Evolutionary conservation across 768 basidiomycete species (phyloP).

Genomic region (Tulasnella sp.): DNA sequence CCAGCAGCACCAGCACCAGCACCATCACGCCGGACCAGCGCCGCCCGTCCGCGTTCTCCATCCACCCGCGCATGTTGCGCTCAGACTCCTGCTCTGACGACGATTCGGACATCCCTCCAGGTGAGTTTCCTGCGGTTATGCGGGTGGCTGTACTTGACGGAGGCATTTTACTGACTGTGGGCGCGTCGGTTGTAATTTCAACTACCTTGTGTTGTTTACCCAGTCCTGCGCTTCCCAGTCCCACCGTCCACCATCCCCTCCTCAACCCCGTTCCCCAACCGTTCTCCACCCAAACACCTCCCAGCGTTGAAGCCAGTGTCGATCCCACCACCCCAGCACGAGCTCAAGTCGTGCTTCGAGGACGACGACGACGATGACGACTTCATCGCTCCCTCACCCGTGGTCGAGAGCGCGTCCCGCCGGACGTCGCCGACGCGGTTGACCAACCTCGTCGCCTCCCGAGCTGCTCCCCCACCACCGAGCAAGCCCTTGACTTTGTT

Average conservation of each 20-base stretch:
- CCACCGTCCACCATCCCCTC: constrained; percentile 26
- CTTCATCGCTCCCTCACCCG: background rate
- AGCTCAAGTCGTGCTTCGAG: constrained; percentile 32
- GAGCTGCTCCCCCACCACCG: background rate
- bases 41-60: background rate
- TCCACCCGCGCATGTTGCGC: constrained; percentile 31
- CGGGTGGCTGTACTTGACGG: too few species aligned
- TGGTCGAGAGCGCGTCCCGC: background rate
- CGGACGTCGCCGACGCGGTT: constrained; percentile 1
- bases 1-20: background rate
- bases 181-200: background rate
- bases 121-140: background rate
- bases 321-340: constrained; percentile 17
- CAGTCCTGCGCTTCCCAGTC: constrained; percentile 31
- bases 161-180: background rate
- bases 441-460: background rate
- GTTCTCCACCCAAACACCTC: constrained; percentile 5
- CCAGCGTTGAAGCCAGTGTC: constrained; percentile 9
- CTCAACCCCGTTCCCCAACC: too few species aligned
- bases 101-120: constrained; percentile 19
- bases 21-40: background rate
- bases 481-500: background rate
- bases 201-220: constrained; percentile 3
- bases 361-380: constrained; percentile 20
- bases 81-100: constrained; percentile 28